Conservation (phyloP, 768 basidiomycete genomes). For the Panaeolus papilionaceus region DNA sequence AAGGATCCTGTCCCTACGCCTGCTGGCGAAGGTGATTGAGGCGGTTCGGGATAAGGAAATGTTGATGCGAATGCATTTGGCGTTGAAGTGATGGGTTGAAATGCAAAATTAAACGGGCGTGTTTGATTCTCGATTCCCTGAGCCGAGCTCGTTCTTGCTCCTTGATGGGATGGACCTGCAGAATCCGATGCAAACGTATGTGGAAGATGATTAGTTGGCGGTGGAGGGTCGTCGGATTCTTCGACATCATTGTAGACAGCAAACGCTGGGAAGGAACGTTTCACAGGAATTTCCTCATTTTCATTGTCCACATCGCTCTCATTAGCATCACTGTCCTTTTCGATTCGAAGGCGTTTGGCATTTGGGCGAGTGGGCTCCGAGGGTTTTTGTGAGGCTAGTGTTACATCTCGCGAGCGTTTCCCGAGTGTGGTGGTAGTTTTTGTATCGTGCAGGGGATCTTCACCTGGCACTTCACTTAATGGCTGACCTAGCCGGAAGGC, state of each 20-base stretch:
- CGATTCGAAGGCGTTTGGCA: conserved; percentile 59
- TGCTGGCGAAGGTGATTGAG: conserved; percentile 62
- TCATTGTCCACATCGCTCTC: conserved; percentile 24
- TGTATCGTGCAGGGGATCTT: not conserved
- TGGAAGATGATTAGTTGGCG: conserved; percentile 58
- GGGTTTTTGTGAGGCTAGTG: conserved; percentile 17
- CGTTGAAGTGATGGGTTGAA: conserved; percentile 57
- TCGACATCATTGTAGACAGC: conserved; percentile 28
- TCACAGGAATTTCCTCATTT: conserved; percentile 18
- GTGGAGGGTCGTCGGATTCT: conserved; percentile 46
- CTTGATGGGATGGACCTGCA: conserved; percentile 36
- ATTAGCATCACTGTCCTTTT: conserved; percentile 20
- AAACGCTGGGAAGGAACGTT: conserved; percentile 23
- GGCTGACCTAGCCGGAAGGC: conserved; percentile 11
- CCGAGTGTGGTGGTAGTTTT: conserved; percentile 56
- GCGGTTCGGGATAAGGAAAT: conserved; percentile 61
- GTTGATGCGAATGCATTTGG: conserved; percentile 52
- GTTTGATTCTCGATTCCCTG: conserved; percentile 52
- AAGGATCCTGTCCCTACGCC: conserved; percentile 35
- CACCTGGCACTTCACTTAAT: not conserved
- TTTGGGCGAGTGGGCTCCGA: conserved; percentile 42
- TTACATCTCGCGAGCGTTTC: conserved; percentile 67
- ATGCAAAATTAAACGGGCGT: conserved; percentile 58
- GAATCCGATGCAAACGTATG: conserved; percentile 55
- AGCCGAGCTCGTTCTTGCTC: conserved; percentile 23